Evolutionary conservation across 2,329 filamentous ascomycete genomes (phyloP).

Genomic region (Nakataea oryzae): DNA sequence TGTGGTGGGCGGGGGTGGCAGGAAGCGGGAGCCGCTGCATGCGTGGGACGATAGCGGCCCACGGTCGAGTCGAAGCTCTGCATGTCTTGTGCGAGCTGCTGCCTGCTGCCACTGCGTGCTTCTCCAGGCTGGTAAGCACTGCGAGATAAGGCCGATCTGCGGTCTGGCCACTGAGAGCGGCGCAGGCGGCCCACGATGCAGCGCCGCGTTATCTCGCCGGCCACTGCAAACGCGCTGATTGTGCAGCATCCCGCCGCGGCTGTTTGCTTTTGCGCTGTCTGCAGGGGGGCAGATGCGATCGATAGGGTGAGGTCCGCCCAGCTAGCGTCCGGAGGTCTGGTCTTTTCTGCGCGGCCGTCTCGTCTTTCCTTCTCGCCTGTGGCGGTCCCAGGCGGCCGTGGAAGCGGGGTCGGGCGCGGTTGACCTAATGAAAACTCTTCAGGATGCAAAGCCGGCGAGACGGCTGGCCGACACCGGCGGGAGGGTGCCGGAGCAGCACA

Average conservation of each 20-base stretch:
- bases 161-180: not conserved
- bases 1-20: not conserved
- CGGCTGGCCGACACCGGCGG: not conserved
- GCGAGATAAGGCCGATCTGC: not conserved
- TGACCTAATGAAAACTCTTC: not conserved
- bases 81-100: no score
- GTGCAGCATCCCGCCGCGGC: not conserved
- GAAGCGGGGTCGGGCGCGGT: not conserved
- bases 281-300: not conserved
- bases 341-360: not conserved
- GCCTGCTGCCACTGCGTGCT: no score
- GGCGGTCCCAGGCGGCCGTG: no score
- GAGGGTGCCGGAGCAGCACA: not conserved
- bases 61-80: no score
- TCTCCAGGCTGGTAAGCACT: not conserved
- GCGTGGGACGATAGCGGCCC: no score
- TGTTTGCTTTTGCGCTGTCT: not conserved
- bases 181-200: no score
- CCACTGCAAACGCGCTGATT: not conserved
- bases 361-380: not conserved
- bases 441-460: not conserved
- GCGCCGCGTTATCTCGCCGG: not conserved
- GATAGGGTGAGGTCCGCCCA: no score
- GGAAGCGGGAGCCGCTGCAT: not conserved
- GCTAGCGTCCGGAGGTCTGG: no score